These are phyloP conservation scores for Talaromyces piceae DNA, from an alignment of 2,329 filamentous ascomycete species.

Conservation along the genomic window DNA sequence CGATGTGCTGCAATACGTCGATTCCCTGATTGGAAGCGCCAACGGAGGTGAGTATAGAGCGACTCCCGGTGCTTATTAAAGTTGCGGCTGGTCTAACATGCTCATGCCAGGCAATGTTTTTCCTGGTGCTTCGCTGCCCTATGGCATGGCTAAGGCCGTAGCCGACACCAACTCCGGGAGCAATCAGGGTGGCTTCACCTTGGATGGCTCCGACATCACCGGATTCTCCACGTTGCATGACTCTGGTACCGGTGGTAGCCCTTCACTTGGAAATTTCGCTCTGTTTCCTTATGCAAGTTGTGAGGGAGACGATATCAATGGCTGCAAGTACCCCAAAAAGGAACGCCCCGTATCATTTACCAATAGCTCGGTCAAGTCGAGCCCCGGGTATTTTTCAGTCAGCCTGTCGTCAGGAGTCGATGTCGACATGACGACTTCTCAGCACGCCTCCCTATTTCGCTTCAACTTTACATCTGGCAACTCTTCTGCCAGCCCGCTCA, in stretches of 20 bases:
- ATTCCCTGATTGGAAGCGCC: slow-evolving; percentile 49
- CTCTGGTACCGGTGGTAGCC: slow-evolving; percentile 43
- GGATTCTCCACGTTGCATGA: slow-evolving; percentile 48
- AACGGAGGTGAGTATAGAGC: slow-evolving; percentile 35
- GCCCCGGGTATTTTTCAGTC: slow-evolving; percentile 59
- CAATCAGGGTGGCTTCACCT: slow-evolving; percentile 51
- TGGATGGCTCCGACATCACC: slow-evolving; percentile 44
- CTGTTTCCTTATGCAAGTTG: slow-evolving; percentile 61
- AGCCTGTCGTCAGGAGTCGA: slow-evolving; percentile 50
- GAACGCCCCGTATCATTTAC: slow-evolving; percentile 43
- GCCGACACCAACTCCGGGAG: slow-evolving; percentile 44
- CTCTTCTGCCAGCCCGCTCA: slow-evolving; percentile 43
- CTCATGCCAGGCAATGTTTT: slow-evolving; percentile 46
- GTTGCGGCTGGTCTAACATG: background rate
- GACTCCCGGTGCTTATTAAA: background rate
- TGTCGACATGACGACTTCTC: slow-evolving; percentile 59
- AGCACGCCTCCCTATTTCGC: slow-evolving; percentile 57
- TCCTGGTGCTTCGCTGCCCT: slow-evolving; percentile 48
- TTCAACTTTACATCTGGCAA: slow-evolving; percentile 51
- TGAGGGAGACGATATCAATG: slow-evolving; percentile 52
- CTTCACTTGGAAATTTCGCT: slow-evolving; percentile 66
- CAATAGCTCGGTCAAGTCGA: slow-evolving; percentile 48
- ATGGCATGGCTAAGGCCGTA: slow-evolving; percentile 51
- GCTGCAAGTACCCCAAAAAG: slow-evolving; percentile 53
- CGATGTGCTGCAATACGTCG: slow-evolving; percentile 38